Evolutionary conservation across 768 basidiomycete genomes (phyloP).

Genomic region (Boletellus ananiceps): DNA sequence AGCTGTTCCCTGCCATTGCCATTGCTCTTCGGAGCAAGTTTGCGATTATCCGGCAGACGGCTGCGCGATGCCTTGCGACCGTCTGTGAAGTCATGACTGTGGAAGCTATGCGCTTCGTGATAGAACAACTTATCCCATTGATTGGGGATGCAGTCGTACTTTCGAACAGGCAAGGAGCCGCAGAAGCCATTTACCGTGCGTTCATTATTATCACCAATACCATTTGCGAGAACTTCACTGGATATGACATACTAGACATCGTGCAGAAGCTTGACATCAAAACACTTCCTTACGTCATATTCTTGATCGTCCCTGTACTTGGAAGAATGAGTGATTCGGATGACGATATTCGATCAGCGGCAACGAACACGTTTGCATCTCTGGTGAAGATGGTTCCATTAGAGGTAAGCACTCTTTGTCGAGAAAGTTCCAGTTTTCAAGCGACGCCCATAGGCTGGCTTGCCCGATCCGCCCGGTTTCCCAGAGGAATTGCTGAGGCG

Average conservation of each 20-base stretch:
- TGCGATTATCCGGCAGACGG: constrained; percentile 85
- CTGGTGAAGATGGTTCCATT: constrained; percentile 98
- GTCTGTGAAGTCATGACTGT: constrained; percentile 82
- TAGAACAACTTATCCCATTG: constrained; percentile 77
- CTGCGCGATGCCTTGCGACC: constrained; percentile 82
- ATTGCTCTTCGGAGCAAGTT: constrained; percentile 80
- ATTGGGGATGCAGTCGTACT: constrained; percentile 74
- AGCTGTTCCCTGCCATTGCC: constrained; percentile 72
- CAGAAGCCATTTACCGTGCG: constrained; percentile 89
- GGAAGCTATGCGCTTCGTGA: constrained; percentile 85
- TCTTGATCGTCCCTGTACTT: constrained; percentile 92
- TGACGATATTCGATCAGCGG: constrained; percentile 85
- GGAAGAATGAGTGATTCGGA: constrained; percentile 96
- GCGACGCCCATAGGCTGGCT: constrained; percentile 60
- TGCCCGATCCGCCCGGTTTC: constrained; percentile 95
- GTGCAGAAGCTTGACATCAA: constrained; percentile 90
- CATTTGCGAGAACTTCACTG: constrained; percentile 3
- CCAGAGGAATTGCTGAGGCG: constrained; percentile 81
- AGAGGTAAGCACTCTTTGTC: constrained; percentile 53
- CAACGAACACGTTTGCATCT: constrained; percentile 97
- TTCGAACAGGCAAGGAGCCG: constrained; percentile 81
- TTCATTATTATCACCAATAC: constrained; percentile 12
- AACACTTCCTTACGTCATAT: constrained; percentile 93
- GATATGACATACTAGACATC: constrained; percentile 55
- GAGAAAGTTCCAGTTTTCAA: not conserved